Conservation (phyloP, 1,284 basidiomycete species). For the Phellinidium pouzarii region DNA sequence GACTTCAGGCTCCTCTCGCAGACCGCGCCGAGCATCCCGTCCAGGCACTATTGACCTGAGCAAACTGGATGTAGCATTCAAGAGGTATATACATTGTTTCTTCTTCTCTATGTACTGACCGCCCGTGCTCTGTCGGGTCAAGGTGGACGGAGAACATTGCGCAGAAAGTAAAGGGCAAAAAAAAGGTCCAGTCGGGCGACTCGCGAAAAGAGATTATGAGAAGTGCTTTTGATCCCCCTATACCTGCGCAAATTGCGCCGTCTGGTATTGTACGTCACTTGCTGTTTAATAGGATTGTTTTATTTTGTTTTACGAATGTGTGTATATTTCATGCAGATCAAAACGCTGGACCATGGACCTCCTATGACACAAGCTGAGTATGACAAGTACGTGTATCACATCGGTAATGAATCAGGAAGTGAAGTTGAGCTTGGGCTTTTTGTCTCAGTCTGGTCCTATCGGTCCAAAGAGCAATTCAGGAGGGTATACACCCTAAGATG, state of each 20-base stretch:
- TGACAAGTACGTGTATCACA: conserved; percentile 44
- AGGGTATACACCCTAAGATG: conserved; percentile 83
- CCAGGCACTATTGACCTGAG: conserved; percentile 67
- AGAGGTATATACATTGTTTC: conserved; percentile 39
- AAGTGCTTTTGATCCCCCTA: conserved; percentile 68
- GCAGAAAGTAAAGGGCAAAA: conserved; percentile 74
- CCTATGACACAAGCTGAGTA: conserved; percentile 70
- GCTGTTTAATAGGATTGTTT: neutral
- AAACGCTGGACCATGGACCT: conserved; percentile 71
- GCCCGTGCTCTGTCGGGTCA: neutral
- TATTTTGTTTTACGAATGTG: neutral
- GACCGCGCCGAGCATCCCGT: conserved; percentile 40
- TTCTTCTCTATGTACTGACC: neutral
- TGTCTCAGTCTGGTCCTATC: conserved; percentile 50
- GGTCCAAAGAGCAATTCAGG: conserved; percentile 62
- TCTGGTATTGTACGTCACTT: conserved; percentile 33
- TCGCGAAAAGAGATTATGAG: conserved; percentile 66
- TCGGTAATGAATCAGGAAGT: neutral
- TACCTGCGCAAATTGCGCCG: conserved; percentile 29
- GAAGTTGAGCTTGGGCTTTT: conserved; percentile 17
- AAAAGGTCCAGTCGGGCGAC: conserved; percentile 55
- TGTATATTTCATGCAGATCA: conserved; percentile 35
- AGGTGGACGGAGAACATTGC: conserved; percentile 84
- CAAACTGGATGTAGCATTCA: conserved; percentile 76
- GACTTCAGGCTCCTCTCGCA: conserved; percentile 30